Base-by-base conservation (phyloP, 305 asterid genomes). In the Striga hermonthica region DNA sequence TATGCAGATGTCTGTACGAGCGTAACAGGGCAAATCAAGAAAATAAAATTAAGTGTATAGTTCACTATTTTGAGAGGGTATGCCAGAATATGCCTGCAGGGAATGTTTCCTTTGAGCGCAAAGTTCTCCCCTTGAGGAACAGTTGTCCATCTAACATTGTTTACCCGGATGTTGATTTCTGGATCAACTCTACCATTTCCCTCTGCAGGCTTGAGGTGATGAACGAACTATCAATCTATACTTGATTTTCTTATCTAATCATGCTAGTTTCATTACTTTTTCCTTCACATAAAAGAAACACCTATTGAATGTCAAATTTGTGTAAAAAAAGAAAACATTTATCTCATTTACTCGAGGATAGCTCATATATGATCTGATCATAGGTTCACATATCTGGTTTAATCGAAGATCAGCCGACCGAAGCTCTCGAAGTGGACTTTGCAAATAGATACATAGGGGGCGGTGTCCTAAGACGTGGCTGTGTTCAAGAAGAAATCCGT, bases 401-500 rank as follows among this genome's bases (percentile, higher is more conserved):
- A 54, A 91, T 91, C 44, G 97, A 87, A 75, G 91, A 91, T 81
- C 95, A 91, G 13, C 37, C 70, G 38, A 44, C 31, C 28, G 95
- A 85, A 71, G 89, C 87, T 69, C 79, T 91, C 59, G 97, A 89
- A 78, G 96, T 87, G 41, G 98, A 89, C 77, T 89, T 91, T 55
- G 98, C 98, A 41, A 89, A 89, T 73, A 82, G 78, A 75, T 82
- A 68, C 78, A 67, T 91, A 13, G 98, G 98, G 54, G 98, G 98
- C 70, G 95, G 97, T 57, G 93, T 87, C 60, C 95, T 91, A 9
- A 6, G 49, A 48, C 70, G 76, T 28, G 98, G 98, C 64, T 89
- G 96, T 75, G 86, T 91, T 48, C 98, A 91, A 85, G 98, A 89
- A 78, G 98, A 92, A 82, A 92, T 92, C 50, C 93, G 96, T 69